phyloP scores from a whole-genome alignment of 345 rosid species.

The Turnera subulata region DNA sequence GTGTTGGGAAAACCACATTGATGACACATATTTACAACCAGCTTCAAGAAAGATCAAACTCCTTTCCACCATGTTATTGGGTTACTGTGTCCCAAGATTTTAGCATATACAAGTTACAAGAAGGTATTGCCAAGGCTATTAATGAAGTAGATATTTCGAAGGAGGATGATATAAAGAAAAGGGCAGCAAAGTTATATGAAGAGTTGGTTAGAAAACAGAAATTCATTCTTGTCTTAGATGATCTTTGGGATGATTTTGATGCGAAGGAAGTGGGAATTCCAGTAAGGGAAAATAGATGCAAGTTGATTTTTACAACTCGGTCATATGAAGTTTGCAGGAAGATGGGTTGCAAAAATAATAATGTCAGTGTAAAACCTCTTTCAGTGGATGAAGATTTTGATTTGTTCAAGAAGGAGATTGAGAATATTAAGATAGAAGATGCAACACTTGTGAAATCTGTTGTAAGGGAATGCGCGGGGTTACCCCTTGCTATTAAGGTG shows the following conservation, averaged over 20 bases:
- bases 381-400: conserved; percentile 1
- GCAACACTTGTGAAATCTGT: neutral
- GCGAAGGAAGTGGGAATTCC: neutral
- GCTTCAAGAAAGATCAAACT: neutral
- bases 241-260: neutral
- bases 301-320: conserved; percentile 15
- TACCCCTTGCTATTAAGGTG: no score
- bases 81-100: conserved; percentile 15
- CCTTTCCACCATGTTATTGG: conserved; percentile 3
- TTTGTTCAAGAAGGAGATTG: neutral
- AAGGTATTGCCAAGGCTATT: conserved; percentile 6
- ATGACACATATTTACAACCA: conserved; percentile 11
- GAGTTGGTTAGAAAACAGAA: neutral
- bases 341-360: neutral
- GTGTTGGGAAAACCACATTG: neutral
- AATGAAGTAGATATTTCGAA: conserved; percentile 1
- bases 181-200: conserved; percentile 3
- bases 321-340: neutral
- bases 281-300: neutral
- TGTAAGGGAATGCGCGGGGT: no score
- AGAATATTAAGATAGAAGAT: neutral
- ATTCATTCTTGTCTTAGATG: neutral
- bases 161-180: neutral
- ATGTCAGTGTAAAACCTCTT: neutral
- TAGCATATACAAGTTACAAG: conserved; percentile 10